Conservation (phyloP, 352 stramenopile genomes). For the Blastocystis sp. region DNA sequence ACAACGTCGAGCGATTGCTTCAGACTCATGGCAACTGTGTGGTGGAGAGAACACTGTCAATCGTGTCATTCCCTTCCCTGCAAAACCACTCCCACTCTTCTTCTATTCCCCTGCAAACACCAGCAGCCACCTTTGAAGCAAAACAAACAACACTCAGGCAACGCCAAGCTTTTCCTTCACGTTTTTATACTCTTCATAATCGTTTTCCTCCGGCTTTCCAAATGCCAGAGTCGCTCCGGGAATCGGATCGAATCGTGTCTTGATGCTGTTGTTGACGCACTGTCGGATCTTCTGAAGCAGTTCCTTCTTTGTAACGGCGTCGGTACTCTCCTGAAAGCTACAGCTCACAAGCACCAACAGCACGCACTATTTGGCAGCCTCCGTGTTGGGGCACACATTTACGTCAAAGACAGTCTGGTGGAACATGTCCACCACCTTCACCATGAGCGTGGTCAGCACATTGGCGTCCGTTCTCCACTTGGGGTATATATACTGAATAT, state of each 20-base stretch:
- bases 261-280: slow-evolving; percentile 42
- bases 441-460: neutral
- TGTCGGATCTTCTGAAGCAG: slow-evolving; percentile 24
- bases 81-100: too few relatives aligned
- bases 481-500: slow-evolving; percentile 55
- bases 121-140: too few relatives aligned
- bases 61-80: too few relatives aligned
- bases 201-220: slow-evolving; percentile 8
- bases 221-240: slow-evolving; percentile 31
- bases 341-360: neutral
- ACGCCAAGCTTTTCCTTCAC: slow-evolving; percentile 33
- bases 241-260: slow-evolving; percentile 46
- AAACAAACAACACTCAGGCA: neutral
- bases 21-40: too few relatives aligned
- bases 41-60: too few relatives aligned
- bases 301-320: slow-evolving; percentile 6
- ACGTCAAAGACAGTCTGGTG: slow-evolving; percentile 40
- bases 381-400: slow-evolving; percentile 31
- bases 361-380: slow-evolving; percentile 43
- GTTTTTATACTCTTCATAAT: slow-evolving; percentile 16
- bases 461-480: slow-evolving; percentile 55
- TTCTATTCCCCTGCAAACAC: too few relatives aligned
- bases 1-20: too few relatives aligned
- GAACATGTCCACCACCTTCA: slow-evolving; percentile 34
- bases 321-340: slow-evolving; percentile 16